Percentiles rank a stretch among this genome's conserved stretches.
Conservation (phyloP, 345 rosid species). For the Toxicodendron radicans region DNA sequence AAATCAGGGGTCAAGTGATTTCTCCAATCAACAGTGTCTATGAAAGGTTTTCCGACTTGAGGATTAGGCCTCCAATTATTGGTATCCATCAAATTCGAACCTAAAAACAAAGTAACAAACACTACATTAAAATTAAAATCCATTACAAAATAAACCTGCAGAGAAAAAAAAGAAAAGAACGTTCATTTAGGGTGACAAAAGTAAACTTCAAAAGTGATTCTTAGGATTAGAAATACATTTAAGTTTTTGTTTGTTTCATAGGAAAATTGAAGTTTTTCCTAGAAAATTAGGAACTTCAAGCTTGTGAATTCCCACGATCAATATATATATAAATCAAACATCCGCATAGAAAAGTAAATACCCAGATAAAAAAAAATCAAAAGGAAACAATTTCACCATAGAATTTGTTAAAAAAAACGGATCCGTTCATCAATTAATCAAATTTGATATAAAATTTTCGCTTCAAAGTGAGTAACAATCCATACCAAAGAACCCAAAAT, state of each 20-base stretch:
- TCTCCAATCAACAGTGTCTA: constrained; percentile 66
- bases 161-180: background rate
- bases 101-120: background rate
- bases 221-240: background rate
- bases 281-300: background rate
- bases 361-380: background rate
- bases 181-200: too few relatives aligned
- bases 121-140: background rate
- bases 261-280: background rate
- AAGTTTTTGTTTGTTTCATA: background rate
- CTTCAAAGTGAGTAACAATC: too few relatives aligned
- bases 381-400: background rate
- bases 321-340: background rate
- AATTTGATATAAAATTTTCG: too few relatives aligned
- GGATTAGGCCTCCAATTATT: constrained; percentile 44
- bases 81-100: constrained; percentile 35
- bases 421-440: background rate
- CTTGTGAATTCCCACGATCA: background rate
- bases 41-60: constrained; percentile 35
- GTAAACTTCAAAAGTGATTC: too few relatives aligned
- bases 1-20: constrained; percentile 38
- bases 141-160: background rate
- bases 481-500: too few relatives aligned
- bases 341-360: background rate
- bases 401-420: background rate